These are phyloP conservation scores for Trichoderma oligosporum DNA, from an alignment of 2,329 filamentous ascomycete species.

Conservation along the genomic window DNA sequence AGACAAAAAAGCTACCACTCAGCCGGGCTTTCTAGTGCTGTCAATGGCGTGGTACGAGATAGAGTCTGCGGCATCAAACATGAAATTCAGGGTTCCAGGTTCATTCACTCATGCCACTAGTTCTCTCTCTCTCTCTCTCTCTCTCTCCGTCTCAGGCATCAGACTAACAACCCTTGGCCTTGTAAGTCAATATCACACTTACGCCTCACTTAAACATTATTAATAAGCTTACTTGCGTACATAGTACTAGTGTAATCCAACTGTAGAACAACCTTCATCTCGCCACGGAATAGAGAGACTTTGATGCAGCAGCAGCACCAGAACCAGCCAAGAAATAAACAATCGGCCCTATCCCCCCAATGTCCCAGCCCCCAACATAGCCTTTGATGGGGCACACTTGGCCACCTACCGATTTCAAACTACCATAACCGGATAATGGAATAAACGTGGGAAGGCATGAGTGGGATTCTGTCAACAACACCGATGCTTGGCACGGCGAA, in stretches of 20 bases:
- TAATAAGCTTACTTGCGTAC: constrained; percentile 12
- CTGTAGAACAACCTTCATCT: background rate
- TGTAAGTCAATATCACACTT: no score
- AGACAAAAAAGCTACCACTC: background rate
- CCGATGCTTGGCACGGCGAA: no score
- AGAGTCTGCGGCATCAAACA: background rate
- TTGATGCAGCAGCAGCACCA: background rate
- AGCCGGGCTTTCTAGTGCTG: background rate
- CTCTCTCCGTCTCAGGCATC: background rate
- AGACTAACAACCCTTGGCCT: background rate
- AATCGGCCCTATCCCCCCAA: constrained; percentile 18
- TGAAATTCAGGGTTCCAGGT: background rate
- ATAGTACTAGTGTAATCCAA: background rate
- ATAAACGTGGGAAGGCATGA: no score
- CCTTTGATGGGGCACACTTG: no score
- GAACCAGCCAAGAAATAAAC: background rate
- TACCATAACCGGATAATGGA: no score
- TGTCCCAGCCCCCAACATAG: no score
- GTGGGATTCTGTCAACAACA: no score
- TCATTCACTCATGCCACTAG: background rate
- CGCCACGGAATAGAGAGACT: background rate
- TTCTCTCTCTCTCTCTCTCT: no score
- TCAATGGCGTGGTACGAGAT: background rate
- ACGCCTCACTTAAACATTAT: constrained; percentile 3
- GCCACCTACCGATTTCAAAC: no score